Base-by-base conservation (phyloP, 805 yeast genomes). In the Vanderwaltozyma yarrowii region DNA sequence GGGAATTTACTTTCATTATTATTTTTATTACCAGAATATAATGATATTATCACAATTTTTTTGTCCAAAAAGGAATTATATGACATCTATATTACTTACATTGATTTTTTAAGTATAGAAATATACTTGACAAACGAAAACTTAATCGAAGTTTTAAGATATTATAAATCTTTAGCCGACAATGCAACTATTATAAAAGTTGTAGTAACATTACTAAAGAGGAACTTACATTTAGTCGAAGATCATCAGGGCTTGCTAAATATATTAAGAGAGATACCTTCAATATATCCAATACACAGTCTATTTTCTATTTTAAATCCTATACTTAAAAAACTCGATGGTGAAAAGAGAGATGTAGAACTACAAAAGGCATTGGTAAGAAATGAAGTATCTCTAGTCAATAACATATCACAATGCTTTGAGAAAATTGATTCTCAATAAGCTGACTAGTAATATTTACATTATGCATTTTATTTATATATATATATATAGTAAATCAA, bases 61-160 rank as follows among this genome's bases (percentile, higher is more conserved):
- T 1, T 33, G 13, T 19, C 44, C 14, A 11, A 29, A 14, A 40
- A 40, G 8, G 42, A 45, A 17, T 32, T 44, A 18, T 42, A 55
- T 11, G 42, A 49, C 2, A 37, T 46, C 13, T 45, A 39, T 13
- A 21, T 51, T 33, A 32, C 46, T 10, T 45, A 43, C 36, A 52
- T 52, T 42, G 62, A 56, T 40, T 58, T 53, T 35, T 32, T 39
- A 15, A 44, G 44, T 9, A 42, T 58, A 8, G 60, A 58, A 28
- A 30, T 26, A 16, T 39, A 18, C 2, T 26, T 48, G 1, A 45
- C 25, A 6, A 27, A 38, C 11, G 40, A 35, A 2, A 49, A 47
- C 18, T 39, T 54, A 24, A 17, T 45, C 13, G 35, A 36, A 15
- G 45, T 56, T 5, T 35, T 56, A 10, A 33, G 33, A 6, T 49